A percentile compares a stretch with the other conserved stretches of the same genome.
These are phyloP conservation scores for Phytophthora foliorum DNA, from an alignment of 352 stramenopile species.

Conservation along the genomic window DNA sequence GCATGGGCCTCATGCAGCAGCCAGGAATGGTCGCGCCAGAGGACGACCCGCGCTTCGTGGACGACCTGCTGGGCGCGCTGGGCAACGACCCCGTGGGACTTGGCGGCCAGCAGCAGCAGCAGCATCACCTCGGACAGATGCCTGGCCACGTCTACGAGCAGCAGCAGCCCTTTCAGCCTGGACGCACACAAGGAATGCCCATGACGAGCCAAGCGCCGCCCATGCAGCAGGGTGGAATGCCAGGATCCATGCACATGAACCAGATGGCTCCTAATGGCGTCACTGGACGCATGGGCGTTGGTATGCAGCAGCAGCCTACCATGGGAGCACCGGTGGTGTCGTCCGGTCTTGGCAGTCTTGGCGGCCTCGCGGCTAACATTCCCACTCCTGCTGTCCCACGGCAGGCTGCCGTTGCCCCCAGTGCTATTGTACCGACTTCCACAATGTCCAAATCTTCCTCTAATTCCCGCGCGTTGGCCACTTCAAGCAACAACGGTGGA, in stretches of 20 bases:
- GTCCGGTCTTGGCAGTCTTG: conserved; percentile 22
- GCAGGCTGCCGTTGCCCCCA: conserved; percentile 34
- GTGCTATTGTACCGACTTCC: conserved; percentile 50
- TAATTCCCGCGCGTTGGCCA: conserved; percentile 54
- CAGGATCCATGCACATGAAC: conserved; percentile 45
- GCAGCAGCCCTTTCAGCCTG: conserved; percentile 47
- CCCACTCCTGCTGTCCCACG: conserved; percentile 15
- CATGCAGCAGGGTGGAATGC: conserved; percentile 49
- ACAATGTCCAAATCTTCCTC: conserved; percentile 34
- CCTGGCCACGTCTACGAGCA: conserved; percentile 70
- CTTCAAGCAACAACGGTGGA: conserved; percentile 55
- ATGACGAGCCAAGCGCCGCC: conserved; percentile 43
- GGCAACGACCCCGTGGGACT: conserved; percentile 58
- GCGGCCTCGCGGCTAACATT: conserved; percentile 21
- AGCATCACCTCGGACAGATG: conserved; percentile 61
- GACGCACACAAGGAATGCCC: conserved; percentile 37
- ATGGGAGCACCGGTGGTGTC: conserved; percentile 9
- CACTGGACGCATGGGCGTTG: conserved; percentile 24
- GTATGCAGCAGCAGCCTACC: conserved; percentile 39
- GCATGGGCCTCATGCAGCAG: conserved; percentile 59
- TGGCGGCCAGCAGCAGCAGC: conserved; percentile 39
- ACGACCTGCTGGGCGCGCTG: conserved; percentile 74
- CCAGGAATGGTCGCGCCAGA: conserved; percentile 63
- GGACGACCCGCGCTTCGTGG: conserved; percentile 75
- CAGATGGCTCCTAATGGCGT: conserved; percentile 37